phyloP scores from a whole-genome alignment of 2,329 filamentous ascomycete genomes.

The Bipolaris gigantea region DNA sequence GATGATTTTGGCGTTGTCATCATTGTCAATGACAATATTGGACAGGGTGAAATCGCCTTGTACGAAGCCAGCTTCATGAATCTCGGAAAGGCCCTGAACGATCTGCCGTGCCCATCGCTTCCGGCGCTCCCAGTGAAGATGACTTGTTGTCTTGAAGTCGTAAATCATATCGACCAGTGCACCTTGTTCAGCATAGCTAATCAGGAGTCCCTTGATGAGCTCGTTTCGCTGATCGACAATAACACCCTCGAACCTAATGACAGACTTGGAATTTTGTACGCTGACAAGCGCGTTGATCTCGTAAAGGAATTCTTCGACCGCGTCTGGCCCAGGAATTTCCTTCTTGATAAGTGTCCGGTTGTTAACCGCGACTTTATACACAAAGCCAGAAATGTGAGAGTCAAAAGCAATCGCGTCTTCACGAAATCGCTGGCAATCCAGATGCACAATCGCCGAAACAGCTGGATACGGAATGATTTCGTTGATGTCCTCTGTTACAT shows the following conservation, averaged over 20 bases:
- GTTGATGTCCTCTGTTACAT: constrained; percentile 96
- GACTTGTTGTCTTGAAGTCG: constrained; percentile 62
- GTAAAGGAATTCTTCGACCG: constrained; percentile 94
- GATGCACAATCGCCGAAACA: constrained; percentile 71
- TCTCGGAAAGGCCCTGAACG: constrained; percentile 82
- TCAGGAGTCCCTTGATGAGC: constrained; percentile 82
- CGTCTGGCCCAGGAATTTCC: constrained; percentile 94
- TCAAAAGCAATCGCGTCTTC: constrained; percentile 83
- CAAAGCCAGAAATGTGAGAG: constrained; percentile 93
- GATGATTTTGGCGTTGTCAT: constrained; percentile 91
- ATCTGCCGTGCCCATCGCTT: constrained; percentile 92
- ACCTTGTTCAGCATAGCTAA: constrained; percentile 83
- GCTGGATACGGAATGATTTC: constrained; percentile 89
- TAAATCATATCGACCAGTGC: constrained; percentile 90
- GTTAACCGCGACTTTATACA: constrained; percentile 82
- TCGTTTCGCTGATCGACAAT: constrained; percentile 77
- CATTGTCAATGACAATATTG: constrained; percentile 88
- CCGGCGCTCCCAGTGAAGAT: constrained; percentile 69
- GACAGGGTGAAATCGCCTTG: constrained; percentile 97
- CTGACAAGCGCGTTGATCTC: constrained; percentile 93
- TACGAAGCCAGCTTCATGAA: constrained; percentile 94
- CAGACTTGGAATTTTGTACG: constrained; percentile 70
- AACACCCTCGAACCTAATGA: constrained; percentile 85
- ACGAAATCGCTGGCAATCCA: constrained; percentile 60
- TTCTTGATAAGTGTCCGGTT: constrained; percentile 86